Percentiles rank a stretch among this genome's conserved stretches.
These are phyloP conservation scores for Amphichorda felina DNA, from an alignment of 2,329 filamentous ascomycete species.

Conservation along the genomic window DNA sequence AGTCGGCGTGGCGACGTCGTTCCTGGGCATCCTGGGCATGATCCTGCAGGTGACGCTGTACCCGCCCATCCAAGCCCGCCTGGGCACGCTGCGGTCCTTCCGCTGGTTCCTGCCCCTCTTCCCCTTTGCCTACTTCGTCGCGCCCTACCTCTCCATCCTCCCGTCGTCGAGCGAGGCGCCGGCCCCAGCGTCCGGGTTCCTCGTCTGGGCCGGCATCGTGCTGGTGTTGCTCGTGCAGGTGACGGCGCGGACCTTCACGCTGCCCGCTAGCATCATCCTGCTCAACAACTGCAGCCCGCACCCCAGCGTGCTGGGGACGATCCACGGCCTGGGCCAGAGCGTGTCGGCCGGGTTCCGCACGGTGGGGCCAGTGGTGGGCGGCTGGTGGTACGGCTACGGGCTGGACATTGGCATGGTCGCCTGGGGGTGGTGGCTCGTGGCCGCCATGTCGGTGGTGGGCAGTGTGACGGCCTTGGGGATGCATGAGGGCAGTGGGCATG, in stretches of 20 bases:
- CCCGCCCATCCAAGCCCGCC: conserved; percentile 48
- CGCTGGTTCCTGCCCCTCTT: conserved; percentile 54
- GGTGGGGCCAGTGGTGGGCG: conserved; percentile 36
- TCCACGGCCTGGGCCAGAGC: conserved; percentile 41
- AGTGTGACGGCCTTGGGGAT: conserved; percentile 48
- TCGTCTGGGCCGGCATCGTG: conserved; percentile 49
- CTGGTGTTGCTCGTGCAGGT: conserved; percentile 58
- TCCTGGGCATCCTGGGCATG: conserved; percentile 59
- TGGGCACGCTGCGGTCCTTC: conserved; percentile 58
- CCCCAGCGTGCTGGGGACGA: conserved; percentile 43
- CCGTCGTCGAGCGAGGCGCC: conserved; percentile 34
- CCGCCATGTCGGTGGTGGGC: conserved; percentile 39
- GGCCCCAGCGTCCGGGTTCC: conserved; percentile 30
- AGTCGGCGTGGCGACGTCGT: conserved; percentile 57
- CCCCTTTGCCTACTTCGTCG: conserved; percentile 53
- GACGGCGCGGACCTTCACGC: conserved; percentile 57
- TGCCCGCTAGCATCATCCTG: conserved; percentile 46
- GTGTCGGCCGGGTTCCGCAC: conserved; percentile 37
- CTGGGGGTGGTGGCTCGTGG: conserved; percentile 34
- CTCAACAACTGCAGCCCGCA: conserved; percentile 50
- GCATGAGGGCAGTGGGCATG: conserved; percentile 53
- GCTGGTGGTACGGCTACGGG: conserved; percentile 33
- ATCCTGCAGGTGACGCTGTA: conserved; percentile 58
- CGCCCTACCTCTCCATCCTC: conserved; percentile 54
- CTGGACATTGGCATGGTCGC: conserved; percentile 32